These are phyloP conservation scores for Eucalyptus viminalis DNA, from an alignment of 345 rosid species.

Conservation along the genomic window DNA sequence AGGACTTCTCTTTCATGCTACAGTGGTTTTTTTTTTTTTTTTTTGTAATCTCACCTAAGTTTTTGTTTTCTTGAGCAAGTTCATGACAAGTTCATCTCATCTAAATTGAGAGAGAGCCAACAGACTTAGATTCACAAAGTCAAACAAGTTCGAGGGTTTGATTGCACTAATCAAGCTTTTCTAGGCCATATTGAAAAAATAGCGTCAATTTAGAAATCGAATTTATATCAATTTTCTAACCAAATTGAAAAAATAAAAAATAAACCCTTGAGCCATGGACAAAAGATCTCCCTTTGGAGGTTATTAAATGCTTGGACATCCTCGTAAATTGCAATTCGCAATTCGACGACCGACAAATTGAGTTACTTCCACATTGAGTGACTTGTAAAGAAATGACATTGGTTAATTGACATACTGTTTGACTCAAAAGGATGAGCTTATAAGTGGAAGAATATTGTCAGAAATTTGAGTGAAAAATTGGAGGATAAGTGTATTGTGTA, in stretches of 20 bases:
- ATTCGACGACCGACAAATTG: fast-evolving
- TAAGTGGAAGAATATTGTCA: not conserved
- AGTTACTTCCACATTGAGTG: not conserved
- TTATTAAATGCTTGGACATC: not conserved
- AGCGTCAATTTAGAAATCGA: not conserved
- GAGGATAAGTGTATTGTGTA: too few species aligned
- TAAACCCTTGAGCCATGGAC: not conserved
- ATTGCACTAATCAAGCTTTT: fast-evolving
- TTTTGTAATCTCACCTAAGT: not conserved
- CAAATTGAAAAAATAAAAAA: not conserved
- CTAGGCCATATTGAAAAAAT: not conserved
- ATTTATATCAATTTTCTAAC: not conserved
- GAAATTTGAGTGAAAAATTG: too few species aligned
- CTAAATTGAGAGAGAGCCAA: not conserved
- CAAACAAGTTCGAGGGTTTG: not conserved
- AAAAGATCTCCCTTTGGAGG: not conserved
- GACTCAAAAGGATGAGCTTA: not conserved
- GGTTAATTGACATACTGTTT: not conserved
- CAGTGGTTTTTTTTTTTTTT: not conserved
- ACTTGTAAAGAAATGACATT: not conserved
- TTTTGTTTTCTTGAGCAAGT: not conserved
- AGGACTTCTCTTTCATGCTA: not conserved
- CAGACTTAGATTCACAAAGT: not conserved
- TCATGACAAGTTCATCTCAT: not conserved
- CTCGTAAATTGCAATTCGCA: not conserved